phyloP scores from a whole-genome alignment of 2,329 filamentous ascomycete genomes.

The Monilinia vaccinii-corymbosi region DNA sequence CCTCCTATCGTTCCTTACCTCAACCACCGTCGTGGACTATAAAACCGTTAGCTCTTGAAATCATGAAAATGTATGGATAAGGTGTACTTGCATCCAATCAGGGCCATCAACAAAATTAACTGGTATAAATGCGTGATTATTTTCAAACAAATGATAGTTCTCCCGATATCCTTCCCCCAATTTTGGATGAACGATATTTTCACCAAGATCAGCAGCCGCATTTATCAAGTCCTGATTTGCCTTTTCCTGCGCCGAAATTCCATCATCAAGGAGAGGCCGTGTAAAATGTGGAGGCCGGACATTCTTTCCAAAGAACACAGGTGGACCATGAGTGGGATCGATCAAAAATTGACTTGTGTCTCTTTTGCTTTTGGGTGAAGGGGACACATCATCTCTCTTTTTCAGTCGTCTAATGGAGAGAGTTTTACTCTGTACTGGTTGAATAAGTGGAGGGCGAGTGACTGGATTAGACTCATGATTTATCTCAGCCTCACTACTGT shows the following conservation, averaged over 20 bases:
- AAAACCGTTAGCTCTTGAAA: neutral
- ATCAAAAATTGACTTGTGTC: neutral
- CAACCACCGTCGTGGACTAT: slow-evolving; percentile 35
- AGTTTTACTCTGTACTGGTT: too few species aligned
- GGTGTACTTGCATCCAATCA: neutral
- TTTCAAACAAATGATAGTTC: neutral
- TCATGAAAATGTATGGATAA: neutral
- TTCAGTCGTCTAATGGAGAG: neutral
- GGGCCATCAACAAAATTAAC: neutral
- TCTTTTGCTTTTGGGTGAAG: neutral
- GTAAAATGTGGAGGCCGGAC: neutral
- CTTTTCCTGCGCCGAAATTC: neutral
- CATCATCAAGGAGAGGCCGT: neutral
- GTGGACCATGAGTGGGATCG: neutral
- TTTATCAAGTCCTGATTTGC: neutral
- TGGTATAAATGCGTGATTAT: neutral
- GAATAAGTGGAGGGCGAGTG: neutral
- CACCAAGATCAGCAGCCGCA: neutral
- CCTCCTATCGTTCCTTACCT: slow-evolving; percentile 24
- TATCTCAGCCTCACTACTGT: neutral
- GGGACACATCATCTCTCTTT: neutral
- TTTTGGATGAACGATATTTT: neutral
- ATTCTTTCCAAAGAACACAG: neutral
- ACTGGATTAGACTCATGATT: neutral
- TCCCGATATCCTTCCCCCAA: slow-evolving; percentile 1